Conservation (phyloP, 768 basidiomycete species). For the Pleurotus tuoliensis region DNA sequence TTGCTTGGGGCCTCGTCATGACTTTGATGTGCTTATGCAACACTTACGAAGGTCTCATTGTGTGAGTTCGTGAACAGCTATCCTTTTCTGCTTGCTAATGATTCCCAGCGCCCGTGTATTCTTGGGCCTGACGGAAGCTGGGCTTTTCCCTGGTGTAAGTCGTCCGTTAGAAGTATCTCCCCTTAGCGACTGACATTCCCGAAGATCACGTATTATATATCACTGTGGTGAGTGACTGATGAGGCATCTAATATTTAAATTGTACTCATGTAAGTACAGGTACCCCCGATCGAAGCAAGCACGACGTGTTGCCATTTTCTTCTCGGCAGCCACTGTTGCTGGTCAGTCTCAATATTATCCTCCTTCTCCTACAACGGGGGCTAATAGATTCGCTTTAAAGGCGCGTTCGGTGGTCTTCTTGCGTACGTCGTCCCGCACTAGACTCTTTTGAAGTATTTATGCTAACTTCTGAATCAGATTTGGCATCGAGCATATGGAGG, state of each 20-base stretch:
- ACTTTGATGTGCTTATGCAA: constrained; percentile 22
- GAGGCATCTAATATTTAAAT: too few relatives aligned
- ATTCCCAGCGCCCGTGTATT: constrained; percentile 22
- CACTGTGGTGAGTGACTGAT: constrained; percentile 31
- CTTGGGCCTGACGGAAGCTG: constrained; percentile 22
- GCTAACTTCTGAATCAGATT: constrained; percentile 1
- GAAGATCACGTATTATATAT: constrained; percentile 35
- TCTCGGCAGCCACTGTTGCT: constrained; percentile 49
- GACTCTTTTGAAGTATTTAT: background rate
- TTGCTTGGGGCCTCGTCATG: constrained; percentile 25
- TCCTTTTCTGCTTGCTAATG: constrained; percentile 5
- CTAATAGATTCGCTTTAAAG: constrained; percentile 10
- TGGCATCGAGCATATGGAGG: constrained; percentile 29
- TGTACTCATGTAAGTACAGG: background rate
- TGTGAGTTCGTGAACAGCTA: constrained; percentile 22
- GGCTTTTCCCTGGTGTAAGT: constrained; percentile 23
- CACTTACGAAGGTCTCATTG: constrained; percentile 19
- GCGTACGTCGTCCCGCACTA: constrained; percentile 22
- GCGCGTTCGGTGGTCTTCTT: constrained; percentile 43
- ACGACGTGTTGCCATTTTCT: constrained; percentile 51
- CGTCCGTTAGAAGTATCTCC: background rate
- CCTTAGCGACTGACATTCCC: too few relatives aligned
- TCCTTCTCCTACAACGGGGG: background rate
- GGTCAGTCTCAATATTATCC: constrained; percentile 20
- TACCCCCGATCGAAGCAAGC: constrained; percentile 49